Conservation (phyloP, 331 rosid species). For the Rosa hybrid region DNA sequence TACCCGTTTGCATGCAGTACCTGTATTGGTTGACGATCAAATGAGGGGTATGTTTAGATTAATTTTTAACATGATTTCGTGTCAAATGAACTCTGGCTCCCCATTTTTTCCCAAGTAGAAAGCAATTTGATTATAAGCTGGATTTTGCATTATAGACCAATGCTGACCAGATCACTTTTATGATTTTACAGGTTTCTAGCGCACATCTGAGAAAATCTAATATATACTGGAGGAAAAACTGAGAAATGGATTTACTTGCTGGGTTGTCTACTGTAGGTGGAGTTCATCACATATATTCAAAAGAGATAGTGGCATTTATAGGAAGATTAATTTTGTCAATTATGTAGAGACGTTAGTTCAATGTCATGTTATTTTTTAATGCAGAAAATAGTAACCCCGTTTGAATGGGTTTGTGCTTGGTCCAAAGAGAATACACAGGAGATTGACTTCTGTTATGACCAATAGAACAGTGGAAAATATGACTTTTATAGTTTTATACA, state of each 20-base stretch:
- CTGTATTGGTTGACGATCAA: conserved; percentile 45
- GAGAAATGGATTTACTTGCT: background rate
- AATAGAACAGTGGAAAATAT: background rate
- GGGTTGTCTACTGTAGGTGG: background rate
- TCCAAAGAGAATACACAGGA: background rate
- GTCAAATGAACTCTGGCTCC: background rate
- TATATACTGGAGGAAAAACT: background rate
- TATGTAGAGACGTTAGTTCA: background rate
- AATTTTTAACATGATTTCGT: background rate
- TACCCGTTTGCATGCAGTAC: conserved; percentile 34
- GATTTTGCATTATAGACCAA: background rate
- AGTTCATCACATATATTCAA: background rate
- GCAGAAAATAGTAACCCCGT: background rate
- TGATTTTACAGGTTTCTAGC: conserved; percentile 3
- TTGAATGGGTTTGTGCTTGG: background rate
- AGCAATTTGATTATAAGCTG: background rate
- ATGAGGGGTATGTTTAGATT: conserved; percentile 25
- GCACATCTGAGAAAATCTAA: background rate
- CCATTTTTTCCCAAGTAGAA: background rate
- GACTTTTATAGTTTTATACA: background rate
- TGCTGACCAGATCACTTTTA: background rate
- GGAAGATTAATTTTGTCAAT: background rate
- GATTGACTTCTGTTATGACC: background rate
- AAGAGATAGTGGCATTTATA: background rate
- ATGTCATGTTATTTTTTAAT: background rate